A percentile compares a stretch with the other conserved stretches of the same genome.
These are phyloP conservation scores for Podospora appendiculata DNA, from an alignment of 495 filamentous ascomycete genomes.

Conservation along the genomic window DNA sequence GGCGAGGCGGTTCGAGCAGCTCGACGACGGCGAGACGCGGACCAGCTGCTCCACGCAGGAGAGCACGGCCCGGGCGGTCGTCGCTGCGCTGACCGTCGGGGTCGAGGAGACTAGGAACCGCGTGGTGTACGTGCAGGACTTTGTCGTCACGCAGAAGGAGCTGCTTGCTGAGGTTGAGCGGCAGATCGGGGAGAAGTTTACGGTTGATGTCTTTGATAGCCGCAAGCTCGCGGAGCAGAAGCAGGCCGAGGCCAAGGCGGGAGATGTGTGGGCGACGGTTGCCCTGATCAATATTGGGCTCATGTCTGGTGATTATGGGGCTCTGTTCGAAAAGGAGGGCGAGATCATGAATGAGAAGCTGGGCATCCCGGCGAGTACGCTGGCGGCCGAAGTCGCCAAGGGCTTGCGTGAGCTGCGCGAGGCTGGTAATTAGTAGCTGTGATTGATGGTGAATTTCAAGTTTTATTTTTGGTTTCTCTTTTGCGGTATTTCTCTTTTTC, in stretches of 20 bases:
- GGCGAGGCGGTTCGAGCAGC: conserved; percentile 23
- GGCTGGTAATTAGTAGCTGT: neutral
- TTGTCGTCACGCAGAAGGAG: conserved; percentile 31
- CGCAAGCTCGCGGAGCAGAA: conserved; percentile 12
- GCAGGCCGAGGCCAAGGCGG: conserved; percentile 5
- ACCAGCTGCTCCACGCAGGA: conserved; percentile 35
- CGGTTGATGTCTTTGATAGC: conserved; percentile 15
- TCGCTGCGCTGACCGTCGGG: conserved; percentile 21
- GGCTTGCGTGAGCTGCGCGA: neutral
- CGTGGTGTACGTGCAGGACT: conserved; percentile 30
- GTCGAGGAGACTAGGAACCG: conserved; percentile 34
- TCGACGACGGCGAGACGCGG: conserved; percentile 31
- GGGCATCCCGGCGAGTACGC: conserved; percentile 10
- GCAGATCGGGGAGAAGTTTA: conserved; percentile 21
- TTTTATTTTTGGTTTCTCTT: no score
- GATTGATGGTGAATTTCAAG: neutral
- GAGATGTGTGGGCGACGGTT: conserved; percentile 6
- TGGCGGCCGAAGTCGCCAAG: conserved; percentile 6
- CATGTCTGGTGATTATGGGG: conserved; percentile 17
- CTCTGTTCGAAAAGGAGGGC: conserved; percentile 17
- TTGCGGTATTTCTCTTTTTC: no score
- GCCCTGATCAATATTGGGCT: conserved; percentile 21
- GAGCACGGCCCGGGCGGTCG: conserved; percentile 27
- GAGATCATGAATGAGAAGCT: conserved; percentile 19
- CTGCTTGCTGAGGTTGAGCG: conserved; percentile 27